Evolutionary conservation across 2,329 filamentous ascomycete genomes (phyloP).

Genomic region (Leptographium wingfieldii): DNA sequence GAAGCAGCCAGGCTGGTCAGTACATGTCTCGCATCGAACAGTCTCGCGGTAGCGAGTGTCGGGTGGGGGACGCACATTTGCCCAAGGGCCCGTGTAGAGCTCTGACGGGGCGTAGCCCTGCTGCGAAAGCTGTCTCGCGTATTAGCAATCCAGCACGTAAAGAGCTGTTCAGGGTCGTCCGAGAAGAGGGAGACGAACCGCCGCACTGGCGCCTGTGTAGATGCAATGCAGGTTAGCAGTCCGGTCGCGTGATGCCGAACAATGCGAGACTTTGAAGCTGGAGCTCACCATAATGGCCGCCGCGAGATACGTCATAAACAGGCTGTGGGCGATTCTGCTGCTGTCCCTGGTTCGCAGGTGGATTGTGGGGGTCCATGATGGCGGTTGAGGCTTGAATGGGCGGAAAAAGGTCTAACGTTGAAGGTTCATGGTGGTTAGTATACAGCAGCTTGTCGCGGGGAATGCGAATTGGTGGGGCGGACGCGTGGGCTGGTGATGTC

Average conservation of each 20-base stretch:
- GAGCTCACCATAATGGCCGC: constrained; percentile 64
- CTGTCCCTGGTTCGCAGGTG: constrained; percentile 41
- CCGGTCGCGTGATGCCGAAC: constrained; percentile 5
- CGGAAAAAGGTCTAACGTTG: background rate
- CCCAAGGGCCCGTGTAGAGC: constrained; percentile 88
- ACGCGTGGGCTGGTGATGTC: background rate
- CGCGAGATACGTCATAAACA: constrained; percentile 60
- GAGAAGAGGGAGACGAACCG: constrained; percentile 37
- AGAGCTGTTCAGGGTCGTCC: background rate
- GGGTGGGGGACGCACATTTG: constrained; percentile 53
- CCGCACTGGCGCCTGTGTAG: constrained; percentile 49
- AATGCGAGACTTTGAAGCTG: background rate
- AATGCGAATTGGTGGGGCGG: background rate
- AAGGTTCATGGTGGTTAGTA: background rate
- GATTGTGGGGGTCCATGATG: constrained; percentile 42
- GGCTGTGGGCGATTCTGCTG: constrained; percentile 47
- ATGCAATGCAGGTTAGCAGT: constrained; percentile 11
- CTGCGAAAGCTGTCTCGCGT: constrained; percentile 54
- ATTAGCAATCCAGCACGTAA: constrained; percentile 1
- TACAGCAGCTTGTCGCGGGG: background rate
- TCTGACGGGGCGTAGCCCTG: constrained; percentile 86
- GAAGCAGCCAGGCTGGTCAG: constrained; percentile 1
- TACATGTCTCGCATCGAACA: constrained; percentile 8
- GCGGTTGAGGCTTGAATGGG: background rate
- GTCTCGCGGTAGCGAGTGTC: background rate